Evolutionary conservation across 1,284 basidiomycete genomes (phyloP).

Genomic region (Meripilus lineatus): DNA sequence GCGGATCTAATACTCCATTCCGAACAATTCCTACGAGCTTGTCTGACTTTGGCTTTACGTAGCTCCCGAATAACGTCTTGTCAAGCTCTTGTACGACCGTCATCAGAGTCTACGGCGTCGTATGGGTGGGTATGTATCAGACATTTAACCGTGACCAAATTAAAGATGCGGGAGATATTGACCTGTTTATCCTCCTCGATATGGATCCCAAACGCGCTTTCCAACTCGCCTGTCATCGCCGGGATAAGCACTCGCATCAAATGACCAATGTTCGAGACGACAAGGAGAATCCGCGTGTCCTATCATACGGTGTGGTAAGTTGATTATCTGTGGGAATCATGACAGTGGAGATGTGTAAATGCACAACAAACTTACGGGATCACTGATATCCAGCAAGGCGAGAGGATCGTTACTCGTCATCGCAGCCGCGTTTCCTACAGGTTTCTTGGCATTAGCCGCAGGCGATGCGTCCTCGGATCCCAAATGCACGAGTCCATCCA

Average conservation of each 20-base stretch:
- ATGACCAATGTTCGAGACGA: constrained; percentile 86
- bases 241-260: constrained; percentile 73
- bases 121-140: not conserved
- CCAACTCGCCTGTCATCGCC: constrained; percentile 76
- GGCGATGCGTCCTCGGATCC: constrained; percentile 72
- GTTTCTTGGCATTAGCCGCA: constrained; percentile 32
- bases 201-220: constrained; percentile 71
- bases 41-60: constrained; percentile 73
- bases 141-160: not conserved
- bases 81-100: constrained; percentile 83
- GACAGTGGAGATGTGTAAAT: not conserved
- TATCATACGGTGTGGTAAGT: constrained; percentile 25
- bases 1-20: constrained; percentile 71
- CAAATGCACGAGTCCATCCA: constrained; percentile 86
- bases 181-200: constrained; percentile 76
- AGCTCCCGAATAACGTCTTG: constrained; percentile 83
- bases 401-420: constrained; percentile 39
- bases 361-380: constrained; percentile 44
- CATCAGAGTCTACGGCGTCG: constrained; percentile 56
- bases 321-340: not conserved
- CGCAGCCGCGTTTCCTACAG: constrained; percentile 26
- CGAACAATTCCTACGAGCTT: constrained; percentile 68
- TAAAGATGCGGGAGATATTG: too few relatives aligned
- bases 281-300: constrained; percentile 86
- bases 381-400: constrained; percentile 54